Evolutionary conservation across 176 grass and related monocot species (phyloP).

Genomic region (Oryza longistaminata): DNA sequence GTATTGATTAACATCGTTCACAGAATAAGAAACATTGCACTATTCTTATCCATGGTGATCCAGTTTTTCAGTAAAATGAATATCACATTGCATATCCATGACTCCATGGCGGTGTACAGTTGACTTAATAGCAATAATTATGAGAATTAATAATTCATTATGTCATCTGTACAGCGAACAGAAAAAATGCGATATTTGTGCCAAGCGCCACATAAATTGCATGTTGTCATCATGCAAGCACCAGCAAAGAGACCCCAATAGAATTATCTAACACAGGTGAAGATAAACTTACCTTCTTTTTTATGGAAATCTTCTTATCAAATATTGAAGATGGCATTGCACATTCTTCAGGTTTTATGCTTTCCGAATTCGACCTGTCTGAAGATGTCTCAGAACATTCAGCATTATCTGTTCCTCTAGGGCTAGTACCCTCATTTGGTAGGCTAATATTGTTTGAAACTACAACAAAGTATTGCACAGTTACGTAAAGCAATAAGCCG

Average conservation of each 20-base stretch:
- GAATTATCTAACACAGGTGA: neutral
- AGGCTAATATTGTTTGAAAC: constrained; percentile 29
- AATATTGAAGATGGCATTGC: constrained; percentile 42
- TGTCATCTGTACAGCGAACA: neutral
- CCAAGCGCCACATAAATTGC: neutral
- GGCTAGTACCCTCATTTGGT: constrained; percentile 50
- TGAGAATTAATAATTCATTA: constrained; percentile 1
- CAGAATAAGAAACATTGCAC: neutral
- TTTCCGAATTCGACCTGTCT: constrained; percentile 44
- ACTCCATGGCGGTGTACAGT: neutral
- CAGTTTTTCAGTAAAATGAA: neutral
- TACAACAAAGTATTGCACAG: constrained; percentile 26
- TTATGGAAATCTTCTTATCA: constrained; percentile 60
- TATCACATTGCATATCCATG: neutral
- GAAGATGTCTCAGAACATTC: constrained; percentile 54
- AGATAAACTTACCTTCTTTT: constrained; percentile 60
- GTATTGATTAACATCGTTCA: neutral
- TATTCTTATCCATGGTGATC: neutral
- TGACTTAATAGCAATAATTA: neutral
- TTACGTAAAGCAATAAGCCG: neutral
- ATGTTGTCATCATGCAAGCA: neutral
- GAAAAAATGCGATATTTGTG: neutral
- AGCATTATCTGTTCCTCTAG: constrained; percentile 43
- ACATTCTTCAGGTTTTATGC: constrained; percentile 44
- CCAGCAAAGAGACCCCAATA: neutral